Conservation (phyloP, 805 yeast genomes). For the Candida anglica region DNA sequence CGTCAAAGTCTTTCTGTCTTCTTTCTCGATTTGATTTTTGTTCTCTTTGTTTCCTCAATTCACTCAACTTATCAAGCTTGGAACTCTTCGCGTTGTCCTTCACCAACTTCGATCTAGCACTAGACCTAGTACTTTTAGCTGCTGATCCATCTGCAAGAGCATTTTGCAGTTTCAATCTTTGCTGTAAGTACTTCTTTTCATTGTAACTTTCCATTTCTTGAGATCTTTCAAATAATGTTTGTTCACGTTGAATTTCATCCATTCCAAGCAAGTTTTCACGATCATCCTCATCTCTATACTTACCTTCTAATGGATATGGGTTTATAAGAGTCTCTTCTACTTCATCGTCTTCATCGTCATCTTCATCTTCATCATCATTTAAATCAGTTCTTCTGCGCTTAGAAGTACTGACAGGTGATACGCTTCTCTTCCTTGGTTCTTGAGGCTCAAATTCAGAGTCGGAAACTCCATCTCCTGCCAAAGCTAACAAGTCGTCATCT, state of each 20-base stretch:
- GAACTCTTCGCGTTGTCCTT: conserved; percentile 25
- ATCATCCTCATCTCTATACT: conserved; percentile 80
- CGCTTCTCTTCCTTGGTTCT: conserved; percentile 6
- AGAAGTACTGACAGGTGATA: conserved; percentile 20
- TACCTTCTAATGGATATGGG: conserved; percentile 94
- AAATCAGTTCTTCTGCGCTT: conserved; percentile 31
- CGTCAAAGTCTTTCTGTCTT: conserved; percentile 34
- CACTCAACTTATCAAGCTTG: conserved; percentile 58
- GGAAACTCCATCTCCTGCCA: conserved; percentile 60
- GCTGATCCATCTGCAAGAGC: conserved; percentile 9
- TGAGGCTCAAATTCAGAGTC: conserved; percentile 18
- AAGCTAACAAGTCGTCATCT: conserved; percentile 93
- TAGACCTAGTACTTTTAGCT: conserved; percentile 37
- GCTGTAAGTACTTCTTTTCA: conserved; percentile 78
- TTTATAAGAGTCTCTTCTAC: conserved; percentile 42
- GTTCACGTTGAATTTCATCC: conserved; percentile 93
- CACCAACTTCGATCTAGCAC: conserved; percentile 28
- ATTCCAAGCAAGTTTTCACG: conserved; percentile 58
- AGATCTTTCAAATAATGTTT: conserved; percentile 83
- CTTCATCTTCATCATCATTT: conserved; percentile 17
- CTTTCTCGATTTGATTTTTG: conserved; percentile 46
- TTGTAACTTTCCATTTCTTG: conserved; percentile 87
- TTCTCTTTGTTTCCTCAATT: conserved; percentile 72
- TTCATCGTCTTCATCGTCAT: conserved; percentile 20
- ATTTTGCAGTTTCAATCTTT: conserved; percentile 65